phyloP scores from a whole-genome alignment of 2,329 filamentous ascomycete genomes.

The Sporothrix variecibatus region DNA sequence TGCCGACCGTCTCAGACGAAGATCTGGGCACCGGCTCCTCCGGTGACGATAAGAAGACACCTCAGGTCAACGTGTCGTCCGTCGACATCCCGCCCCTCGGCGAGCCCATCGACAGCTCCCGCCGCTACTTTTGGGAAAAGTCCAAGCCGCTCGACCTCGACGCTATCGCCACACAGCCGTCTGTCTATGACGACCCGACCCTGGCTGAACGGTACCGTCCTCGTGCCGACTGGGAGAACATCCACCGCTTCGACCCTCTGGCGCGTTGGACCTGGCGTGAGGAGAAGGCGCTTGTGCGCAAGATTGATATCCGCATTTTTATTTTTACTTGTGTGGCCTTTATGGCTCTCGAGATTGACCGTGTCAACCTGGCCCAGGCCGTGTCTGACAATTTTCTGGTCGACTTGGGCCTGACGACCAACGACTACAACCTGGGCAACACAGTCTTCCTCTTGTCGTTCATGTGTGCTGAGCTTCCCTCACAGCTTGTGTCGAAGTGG shows the following conservation, averaged over 20 bases:
- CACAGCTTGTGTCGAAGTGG: slow-evolving; percentile 61
- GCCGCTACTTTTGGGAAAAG: slow-evolving; percentile 40
- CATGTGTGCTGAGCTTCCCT: slow-evolving; percentile 61
- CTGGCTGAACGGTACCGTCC: slow-evolving; percentile 42
- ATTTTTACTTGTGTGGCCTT: slow-evolving; percentile 52
- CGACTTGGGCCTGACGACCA: slow-evolving; percentile 47
- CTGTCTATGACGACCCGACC: slow-evolving; percentile 44
- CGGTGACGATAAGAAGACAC: slow-evolving; percentile 22
- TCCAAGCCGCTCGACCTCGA: slow-evolving; percentile 35
- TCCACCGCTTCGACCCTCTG: slow-evolving; percentile 50
- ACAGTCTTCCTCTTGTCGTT: slow-evolving; percentile 53
- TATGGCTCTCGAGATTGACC: slow-evolving; percentile 53
- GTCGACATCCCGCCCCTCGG: slow-evolving; percentile 35
- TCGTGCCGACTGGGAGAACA: slow-evolving; percentile 40
- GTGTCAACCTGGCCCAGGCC: slow-evolving; percentile 50
- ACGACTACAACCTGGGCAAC: slow-evolving; percentile 53
- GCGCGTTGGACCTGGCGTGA: slow-evolving; percentile 47
- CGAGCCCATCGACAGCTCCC: slow-evolving; percentile 33
- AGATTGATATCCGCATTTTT: slow-evolving; percentile 49
- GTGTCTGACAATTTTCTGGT: slow-evolving; percentile 50
- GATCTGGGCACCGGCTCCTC: slow-evolving; percentile 17
- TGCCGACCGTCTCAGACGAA: slow-evolving; percentile 10
- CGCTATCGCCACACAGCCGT: slow-evolving; percentile 41
- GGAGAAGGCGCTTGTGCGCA: slow-evolving; percentile 45
- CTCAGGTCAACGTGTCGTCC: not conserved